These are phyloP conservation scores for Colletotrichum sp. DNA, from an alignment of 2,329 filamentous ascomycete species.

Conservation along the genomic window DNA sequence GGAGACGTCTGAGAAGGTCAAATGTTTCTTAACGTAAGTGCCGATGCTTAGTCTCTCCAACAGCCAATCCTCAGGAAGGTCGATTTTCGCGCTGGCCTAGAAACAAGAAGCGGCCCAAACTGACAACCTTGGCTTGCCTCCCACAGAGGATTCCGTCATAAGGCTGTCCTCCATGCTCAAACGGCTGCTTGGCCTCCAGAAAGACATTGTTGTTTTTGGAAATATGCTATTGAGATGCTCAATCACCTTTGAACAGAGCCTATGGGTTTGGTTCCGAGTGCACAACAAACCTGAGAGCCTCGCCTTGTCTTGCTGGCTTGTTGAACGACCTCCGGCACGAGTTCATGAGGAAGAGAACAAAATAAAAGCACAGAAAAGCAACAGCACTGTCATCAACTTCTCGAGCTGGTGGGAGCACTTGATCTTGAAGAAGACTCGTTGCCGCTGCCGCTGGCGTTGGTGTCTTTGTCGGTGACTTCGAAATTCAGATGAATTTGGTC, in stretches of 20 bases:
- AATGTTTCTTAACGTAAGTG: background rate
- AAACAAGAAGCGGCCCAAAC: background rate
- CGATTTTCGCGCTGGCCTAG: background rate
- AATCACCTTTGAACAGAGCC: background rate
- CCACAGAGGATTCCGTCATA: background rate
- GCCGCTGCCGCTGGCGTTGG: background rate
- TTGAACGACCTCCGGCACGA: background rate
- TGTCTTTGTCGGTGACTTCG: background rate
- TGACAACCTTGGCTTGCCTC: background rate
- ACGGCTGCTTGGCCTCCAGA: background rate
- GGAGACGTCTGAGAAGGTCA: background rate
- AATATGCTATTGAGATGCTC: background rate
- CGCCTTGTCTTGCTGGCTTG: background rate
- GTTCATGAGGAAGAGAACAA: background rate
- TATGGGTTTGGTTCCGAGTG: background rate
- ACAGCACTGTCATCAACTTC: background rate
- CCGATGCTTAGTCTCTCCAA: background rate
- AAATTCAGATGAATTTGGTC: background rate
- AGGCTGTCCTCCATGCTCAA: background rate
- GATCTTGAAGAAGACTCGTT: background rate
- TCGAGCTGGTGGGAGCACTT: background rate
- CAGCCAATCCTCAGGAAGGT: background rate
- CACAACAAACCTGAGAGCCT: background rate
- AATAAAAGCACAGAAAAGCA: background rate
- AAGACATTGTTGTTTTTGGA: background rate